Conservation (phyloP, 2,329 filamentous ascomycete species). For the Chalaropsis ovoidea region DNA sequence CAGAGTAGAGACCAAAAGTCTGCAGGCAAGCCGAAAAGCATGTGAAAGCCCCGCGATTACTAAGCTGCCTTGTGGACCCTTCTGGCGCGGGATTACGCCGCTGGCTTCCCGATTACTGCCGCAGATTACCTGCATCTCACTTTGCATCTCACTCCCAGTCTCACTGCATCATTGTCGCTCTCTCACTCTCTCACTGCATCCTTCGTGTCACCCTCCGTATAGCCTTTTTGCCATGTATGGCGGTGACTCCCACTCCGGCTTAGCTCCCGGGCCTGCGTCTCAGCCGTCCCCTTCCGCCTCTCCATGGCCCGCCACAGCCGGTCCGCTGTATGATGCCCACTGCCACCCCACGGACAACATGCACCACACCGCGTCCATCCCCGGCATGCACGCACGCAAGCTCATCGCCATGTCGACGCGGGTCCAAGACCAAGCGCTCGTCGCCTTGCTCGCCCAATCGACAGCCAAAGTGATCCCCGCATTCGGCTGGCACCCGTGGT, state of each 20-base stretch:
- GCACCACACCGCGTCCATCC: constrained; percentile 47
- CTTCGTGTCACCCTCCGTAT: background rate
- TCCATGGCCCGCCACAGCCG: background rate
- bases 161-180: background rate
- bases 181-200: background rate
- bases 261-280: background rate
- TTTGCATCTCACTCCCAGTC: background rate
- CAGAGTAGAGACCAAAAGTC: background rate
- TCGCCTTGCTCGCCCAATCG: constrained; percentile 48
- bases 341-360: constrained; percentile 77
- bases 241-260: background rate
- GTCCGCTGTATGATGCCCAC: constrained; percentile 66
- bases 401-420: constrained; percentile 71
- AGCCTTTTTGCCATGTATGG: background rate
- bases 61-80: no score
- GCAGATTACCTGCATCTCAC: background rate
- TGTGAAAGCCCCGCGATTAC: background rate
- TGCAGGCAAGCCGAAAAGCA: background rate
- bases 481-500: constrained; percentile 88
- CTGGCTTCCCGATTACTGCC: background rate
- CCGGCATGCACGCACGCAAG: constrained; percentile 53
- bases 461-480: constrained; percentile 44
- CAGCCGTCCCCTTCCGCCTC: background rate
- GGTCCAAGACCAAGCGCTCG: constrained; percentile 63
- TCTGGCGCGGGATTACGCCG: background rate